phyloP scores from a whole-genome alignment of 495 filamentous ascomycete genomes.

The Pseudevernia furfuracea region DNA sequence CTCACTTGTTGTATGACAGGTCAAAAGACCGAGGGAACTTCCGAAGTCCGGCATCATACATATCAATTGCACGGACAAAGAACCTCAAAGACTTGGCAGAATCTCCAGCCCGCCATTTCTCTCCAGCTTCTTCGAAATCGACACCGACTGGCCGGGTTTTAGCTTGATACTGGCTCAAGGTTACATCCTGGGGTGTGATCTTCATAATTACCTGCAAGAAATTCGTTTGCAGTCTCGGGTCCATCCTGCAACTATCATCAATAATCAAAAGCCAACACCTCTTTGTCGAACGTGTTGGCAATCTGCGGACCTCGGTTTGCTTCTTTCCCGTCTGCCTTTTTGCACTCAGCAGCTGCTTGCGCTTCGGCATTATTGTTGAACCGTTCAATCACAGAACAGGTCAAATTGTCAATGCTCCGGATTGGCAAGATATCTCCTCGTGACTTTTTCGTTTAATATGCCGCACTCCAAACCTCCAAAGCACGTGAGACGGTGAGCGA shows the following conservation, averaged over 20 bases:
- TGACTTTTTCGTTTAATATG: neutral
- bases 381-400: neutral
- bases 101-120: constrained; percentile 69
- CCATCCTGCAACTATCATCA: constrained; percentile 39
- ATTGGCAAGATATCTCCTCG: neutral
- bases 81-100: constrained; percentile 60
- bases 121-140: constrained; percentile 58
- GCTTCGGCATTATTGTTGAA: constrained; percentile 43
- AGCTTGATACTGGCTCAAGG: neutral
- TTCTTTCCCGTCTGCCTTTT: constrained; percentile 41
- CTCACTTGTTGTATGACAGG: constrained; percentile 67
- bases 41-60: constrained; percentile 53
- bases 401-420: neutral
- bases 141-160: constrained; percentile 48
- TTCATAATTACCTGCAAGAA: constrained; percentile 39
- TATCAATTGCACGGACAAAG: constrained; percentile 57
- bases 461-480: neutral
- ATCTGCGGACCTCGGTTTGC: constrained; percentile 9
- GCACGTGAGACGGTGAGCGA: neutral
- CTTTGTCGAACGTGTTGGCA: neutral
- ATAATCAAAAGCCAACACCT: constrained; percentile 11
- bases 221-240: constrained; percentile 55
- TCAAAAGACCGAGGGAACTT: constrained; percentile 55
- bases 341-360: constrained; percentile 43
- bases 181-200: constrained; percentile 1